Conservation (phyloP, 805 yeast species). For the Saccharomyces cerevisiae region DNA sequence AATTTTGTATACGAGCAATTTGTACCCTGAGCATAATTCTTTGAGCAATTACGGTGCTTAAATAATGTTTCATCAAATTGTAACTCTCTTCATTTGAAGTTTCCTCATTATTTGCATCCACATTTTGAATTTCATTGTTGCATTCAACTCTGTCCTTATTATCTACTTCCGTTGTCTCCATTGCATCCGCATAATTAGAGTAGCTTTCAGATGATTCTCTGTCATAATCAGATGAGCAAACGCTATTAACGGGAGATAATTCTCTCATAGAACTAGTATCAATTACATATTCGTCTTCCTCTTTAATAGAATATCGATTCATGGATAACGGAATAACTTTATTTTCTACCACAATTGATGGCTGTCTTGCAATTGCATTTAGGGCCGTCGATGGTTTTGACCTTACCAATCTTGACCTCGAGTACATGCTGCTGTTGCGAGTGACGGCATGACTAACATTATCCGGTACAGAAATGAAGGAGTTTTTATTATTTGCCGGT, state of each 20-base stretch:
- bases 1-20: constrained; percentile 17
- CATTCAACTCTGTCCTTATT: constrained; percentile 14
- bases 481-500: background rate
- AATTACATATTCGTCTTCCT: constrained; percentile 21
- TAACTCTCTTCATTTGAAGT: constrained; percentile 2
- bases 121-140: constrained; percentile 6
- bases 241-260: background rate
- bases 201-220: background rate
- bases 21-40: constrained; percentile 25
- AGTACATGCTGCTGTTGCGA: constrained; percentile 1
- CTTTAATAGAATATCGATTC: constrained; percentile 22
- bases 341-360: constrained; percentile 30
- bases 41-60: constrained; percentile 20
- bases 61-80: constrained; percentile 17
- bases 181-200: background rate
- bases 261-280: constrained; percentile 11
- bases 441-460: background rate
- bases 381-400: constrained; percentile 22
- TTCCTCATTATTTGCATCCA: background rate
- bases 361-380: constrained; percentile 26
- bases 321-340: constrained; percentile 29
- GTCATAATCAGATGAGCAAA: constrained; percentile 3
- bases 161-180: constrained; percentile 2
- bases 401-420: constrained; percentile 15
- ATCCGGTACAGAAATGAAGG: background rate